Base-by-base conservation (phyloP, 2,329 filamentous ascomycete species). In the Fusarium sp. region DNA sequence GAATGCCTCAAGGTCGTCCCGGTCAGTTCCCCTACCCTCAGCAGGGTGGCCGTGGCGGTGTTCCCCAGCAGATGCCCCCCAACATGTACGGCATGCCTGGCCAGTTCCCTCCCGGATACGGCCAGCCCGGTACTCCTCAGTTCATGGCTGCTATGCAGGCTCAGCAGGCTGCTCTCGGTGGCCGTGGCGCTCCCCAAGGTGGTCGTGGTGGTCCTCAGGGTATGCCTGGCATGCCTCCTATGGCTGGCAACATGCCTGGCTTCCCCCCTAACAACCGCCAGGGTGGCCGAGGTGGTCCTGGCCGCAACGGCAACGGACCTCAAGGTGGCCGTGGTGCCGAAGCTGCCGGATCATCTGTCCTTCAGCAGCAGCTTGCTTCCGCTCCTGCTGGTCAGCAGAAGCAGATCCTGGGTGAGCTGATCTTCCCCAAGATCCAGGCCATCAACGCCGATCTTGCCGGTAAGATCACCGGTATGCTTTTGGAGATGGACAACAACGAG, bases 401-500 rank as follows among this genome's bases (percentile, higher is more conserved):
- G 90, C 96, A 99, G 88, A 93, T 98, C 83, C 90, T 99, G 58
- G 96, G 96, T 81, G 96, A 99, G 85, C 91, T 94, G 75, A 92
- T 99, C 76, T 99, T 98, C 88, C 96, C 96, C 79, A 99, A 98
- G 92, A 98, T 99, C 78, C 91, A 94, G 82, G 90, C 89, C 74
- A 91, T 97, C 83, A 96, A 99, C 86, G 92, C 94, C 65, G 94
- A 98, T 77, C 88, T 99, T 78, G 96, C 96, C 69, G 96, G 96
- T 80, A 99, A 99, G 91, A 98, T 99, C 82, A 99, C 96, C 68
- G 96, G 96, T 84, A 99, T 99, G 96, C 92, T 99, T 77, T 85
- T 99, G 77, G 96, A 99, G 89, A 99, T 99, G 96, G 96, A 98
- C 78, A 98, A 98, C 84, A 81, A 87, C 61, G 96, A 99, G 86